Percentiles rank a stretch among this genome's conserved stretches.
phyloP scores from a whole-genome alignment of 2,329 filamentous ascomycete genomes.

The Diaporthe ampelina region DNA sequence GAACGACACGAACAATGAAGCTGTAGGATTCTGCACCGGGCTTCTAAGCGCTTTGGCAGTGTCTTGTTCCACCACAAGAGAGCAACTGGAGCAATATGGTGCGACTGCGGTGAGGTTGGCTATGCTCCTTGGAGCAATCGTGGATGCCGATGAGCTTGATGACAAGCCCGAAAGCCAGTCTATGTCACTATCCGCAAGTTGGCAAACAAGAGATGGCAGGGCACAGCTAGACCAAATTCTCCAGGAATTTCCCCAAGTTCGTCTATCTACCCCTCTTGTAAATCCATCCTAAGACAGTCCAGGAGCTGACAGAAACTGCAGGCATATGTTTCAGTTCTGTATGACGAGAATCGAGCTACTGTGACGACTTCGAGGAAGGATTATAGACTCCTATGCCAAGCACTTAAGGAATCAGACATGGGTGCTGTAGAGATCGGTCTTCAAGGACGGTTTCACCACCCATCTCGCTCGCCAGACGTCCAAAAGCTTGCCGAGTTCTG shows the following conservation, averaged over 20 bases:
- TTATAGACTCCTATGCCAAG: too few species aligned
- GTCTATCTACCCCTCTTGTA: too few species aligned
- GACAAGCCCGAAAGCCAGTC: too few species aligned
- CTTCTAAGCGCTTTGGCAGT: constrained; percentile 55
- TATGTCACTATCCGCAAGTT: too few species aligned
- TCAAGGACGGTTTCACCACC: too few species aligned
- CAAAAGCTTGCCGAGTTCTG: too few species aligned
- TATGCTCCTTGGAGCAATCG: constrained; percentile 51
- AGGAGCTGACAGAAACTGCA: not conserved
- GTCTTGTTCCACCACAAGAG: constrained; percentile 47
- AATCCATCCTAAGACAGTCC: not conserved
- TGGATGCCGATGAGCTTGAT: not conserved
- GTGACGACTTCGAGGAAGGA: not conserved
- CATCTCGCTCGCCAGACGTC: too few species aligned
- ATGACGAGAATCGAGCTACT: constrained; percentile 12
- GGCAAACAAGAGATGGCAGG: too few species aligned
- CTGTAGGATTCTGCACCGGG: constrained; percentile 56
- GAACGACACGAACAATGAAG: not conserved
- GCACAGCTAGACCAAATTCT: not conserved
- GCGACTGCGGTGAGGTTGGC: constrained; percentile 55
- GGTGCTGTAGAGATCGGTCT: too few species aligned
- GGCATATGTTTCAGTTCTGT: constrained; percentile 22
- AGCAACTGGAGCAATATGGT: constrained; percentile 47
- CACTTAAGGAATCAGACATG: too few species aligned
- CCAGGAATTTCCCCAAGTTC: not conserved